phyloP scores from a whole-genome alignment of 2,329 filamentous ascomycete species.

The Aspergillus ibericus region DNA sequence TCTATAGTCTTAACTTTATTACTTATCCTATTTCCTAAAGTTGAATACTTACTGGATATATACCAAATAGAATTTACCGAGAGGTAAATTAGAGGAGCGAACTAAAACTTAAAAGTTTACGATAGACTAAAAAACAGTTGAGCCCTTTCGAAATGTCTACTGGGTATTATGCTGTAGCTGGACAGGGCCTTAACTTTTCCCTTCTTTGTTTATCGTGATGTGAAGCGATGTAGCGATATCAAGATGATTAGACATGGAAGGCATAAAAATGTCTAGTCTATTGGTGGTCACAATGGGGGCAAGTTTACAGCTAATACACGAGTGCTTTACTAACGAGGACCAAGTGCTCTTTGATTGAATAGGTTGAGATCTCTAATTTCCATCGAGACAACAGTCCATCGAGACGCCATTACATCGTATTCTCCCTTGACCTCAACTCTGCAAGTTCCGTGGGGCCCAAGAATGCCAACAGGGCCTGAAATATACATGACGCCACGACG shows the following conservation, averaged over 20 bases:
- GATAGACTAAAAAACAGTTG: too few species aligned
- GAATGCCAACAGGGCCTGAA: slow-evolving; percentile 35
- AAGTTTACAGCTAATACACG: neutral
- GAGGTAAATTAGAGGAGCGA: too few species aligned
- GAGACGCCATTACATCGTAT: slow-evolving; percentile 33
- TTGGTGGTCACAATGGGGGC: neutral
- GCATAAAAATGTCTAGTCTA: neutral
- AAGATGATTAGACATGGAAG: neutral
- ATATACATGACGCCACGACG: slow-evolving; percentile 37
- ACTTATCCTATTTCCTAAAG: too few species aligned
- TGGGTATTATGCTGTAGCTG: too few species aligned
- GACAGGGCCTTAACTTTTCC: too few species aligned
- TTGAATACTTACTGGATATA: too few species aligned
- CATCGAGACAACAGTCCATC: slow-evolving; percentile 33
- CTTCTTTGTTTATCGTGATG: neutral
- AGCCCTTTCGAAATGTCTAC: too few species aligned
- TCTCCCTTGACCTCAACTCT: slow-evolving; percentile 38
- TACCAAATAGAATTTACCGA: too few species aligned
- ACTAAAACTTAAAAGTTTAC: too few species aligned
- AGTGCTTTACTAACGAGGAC: slow-evolving; percentile 9
- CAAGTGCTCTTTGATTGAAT: slow-evolving; percentile 29
- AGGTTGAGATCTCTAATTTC: slow-evolving; percentile 33
- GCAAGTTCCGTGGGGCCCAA: slow-evolving; percentile 35
- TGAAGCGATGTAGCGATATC: neutral
- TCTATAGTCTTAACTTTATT: too few species aligned